Evolutionary conservation across 768 basidiomycete genomes (phyloP).

Genomic region (Guyanaporus albipodus): DNA sequence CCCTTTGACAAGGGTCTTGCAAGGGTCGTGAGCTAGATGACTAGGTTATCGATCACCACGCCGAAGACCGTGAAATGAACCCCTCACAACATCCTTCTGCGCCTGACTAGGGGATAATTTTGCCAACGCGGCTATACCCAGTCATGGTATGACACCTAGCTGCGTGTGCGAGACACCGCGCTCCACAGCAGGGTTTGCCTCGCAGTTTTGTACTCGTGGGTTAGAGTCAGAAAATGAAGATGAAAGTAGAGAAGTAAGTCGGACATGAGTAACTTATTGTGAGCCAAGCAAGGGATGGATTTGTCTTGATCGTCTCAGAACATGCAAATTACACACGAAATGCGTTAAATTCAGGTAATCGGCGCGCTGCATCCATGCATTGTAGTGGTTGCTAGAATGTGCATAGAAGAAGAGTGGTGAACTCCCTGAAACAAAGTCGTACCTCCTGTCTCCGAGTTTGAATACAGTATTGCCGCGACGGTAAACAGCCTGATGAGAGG

Average conservation of each 20-base stretch:
- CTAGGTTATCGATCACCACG: slow-evolving; percentile 11
- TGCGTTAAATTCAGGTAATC: too few relatives aligned
- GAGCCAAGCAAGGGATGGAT: background rate
- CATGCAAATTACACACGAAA: too few relatives aligned
- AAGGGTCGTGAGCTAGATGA: background rate
- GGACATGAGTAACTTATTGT: background rate
- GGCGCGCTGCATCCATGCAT: too few relatives aligned
- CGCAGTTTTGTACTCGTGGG: background rate
- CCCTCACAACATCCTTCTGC: slow-evolving; percentile 3
- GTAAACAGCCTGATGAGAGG: background rate
- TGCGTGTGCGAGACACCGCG: background rate
- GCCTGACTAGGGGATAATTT: slow-evolving; percentile 6
- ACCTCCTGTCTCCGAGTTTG: background rate
- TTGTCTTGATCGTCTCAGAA: too few relatives aligned
- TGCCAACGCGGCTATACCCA: slow-evolving; percentile 7
- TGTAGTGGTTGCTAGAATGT: too few relatives aligned
- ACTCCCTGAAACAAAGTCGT: too few relatives aligned
- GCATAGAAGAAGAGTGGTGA: too few relatives aligned
- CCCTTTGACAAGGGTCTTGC: slow-evolving; percentile 11
- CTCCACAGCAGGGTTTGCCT: background rate
- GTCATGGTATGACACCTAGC: slow-evolving; percentile 2
- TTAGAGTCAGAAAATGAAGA: slow-evolving; percentile 4
- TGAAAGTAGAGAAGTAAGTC: background rate
- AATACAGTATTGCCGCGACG: background rate
- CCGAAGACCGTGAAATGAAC: slow-evolving; percentile 4